Evolutionary conservation across 768 basidiomycete genomes (phyloP).

Genomic region (Boletus pseudopeckii): DNA sequence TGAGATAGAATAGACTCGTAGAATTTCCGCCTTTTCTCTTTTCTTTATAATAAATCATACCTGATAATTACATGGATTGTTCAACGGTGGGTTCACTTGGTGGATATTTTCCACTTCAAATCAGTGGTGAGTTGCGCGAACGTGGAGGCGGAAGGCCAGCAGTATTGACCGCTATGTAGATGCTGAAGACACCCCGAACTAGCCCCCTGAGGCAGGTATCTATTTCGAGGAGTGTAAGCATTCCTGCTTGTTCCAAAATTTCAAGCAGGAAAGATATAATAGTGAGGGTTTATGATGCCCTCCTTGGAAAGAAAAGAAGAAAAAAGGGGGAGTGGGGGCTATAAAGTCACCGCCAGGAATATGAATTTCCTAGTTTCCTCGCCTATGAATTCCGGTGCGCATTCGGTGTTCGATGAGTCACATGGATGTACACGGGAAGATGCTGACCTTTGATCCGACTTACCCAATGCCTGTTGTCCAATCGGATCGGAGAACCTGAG

Average conservation of each 20-base stretch:
- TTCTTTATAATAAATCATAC: slow-evolving; percentile 8
- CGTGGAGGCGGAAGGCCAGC: no score
- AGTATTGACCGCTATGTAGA: no score
- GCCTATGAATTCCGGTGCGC: not conserved
- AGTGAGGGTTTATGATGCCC: not conserved
- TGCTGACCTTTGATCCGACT: not conserved
- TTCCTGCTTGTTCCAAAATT: not conserved
- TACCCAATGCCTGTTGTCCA: not conserved
- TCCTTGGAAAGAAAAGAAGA: not conserved
- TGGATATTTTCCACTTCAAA: no score
- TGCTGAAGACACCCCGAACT: no score
- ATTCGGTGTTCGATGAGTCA: not conserved
- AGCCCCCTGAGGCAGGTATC: no score
- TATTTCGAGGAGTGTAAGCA: not conserved
- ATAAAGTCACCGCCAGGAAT: not conserved
- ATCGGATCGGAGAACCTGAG: not conserved
- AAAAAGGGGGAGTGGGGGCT: no score
- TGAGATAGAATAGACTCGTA: not conserved
- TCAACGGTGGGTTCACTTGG: not conserved
- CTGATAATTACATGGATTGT: not conserved
- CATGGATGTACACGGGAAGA: no score
- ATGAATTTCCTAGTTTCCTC: no score
- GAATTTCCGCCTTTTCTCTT: not conserved
- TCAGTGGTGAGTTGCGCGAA: no score
- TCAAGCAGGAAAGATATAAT: not conserved